phyloP scores from a whole-genome alignment of 345 rosid genomes.

The Trapa bicornis region DNA sequence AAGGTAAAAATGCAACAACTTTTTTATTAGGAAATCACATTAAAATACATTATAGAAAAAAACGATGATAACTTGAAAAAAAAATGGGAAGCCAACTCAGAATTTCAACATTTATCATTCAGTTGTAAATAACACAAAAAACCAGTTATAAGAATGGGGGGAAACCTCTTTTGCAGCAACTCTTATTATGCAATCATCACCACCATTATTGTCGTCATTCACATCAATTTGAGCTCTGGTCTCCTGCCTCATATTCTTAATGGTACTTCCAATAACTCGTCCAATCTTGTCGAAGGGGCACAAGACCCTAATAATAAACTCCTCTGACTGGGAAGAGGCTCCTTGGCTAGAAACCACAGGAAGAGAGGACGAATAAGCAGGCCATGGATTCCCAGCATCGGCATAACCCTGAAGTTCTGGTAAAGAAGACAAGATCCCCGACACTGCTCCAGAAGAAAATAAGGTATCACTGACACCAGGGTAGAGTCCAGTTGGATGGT shows the following conservation, averaged over 20 bases:
- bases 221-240: constrained; percentile 82
- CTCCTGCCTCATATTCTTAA: constrained; percentile 78
- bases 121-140: background rate
- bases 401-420: constrained; percentile 64
- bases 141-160: background rate
- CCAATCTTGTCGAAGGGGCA: constrained; percentile 81
- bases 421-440: constrained; percentile 48
- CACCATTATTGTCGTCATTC: constrained; percentile 59
- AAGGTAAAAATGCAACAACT: background rate
- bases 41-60: background rate
- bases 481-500: constrained; percentile 61
- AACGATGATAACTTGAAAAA: background rate
- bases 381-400: constrained; percentile 55
- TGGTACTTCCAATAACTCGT: constrained; percentile 86
- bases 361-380: constrained; percentile 58
- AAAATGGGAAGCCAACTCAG: background rate
- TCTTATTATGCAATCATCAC: constrained; percentile 57
- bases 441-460: constrained; percentile 44
- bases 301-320: constrained; percentile 49
- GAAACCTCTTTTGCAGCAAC: constrained; percentile 62
- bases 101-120: background rate
- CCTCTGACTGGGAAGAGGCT: constrained; percentile 44
- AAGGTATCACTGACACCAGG: constrained; percentile 44
- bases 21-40: background rate
- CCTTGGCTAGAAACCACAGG: constrained; percentile 52